Base-by-base conservation (phyloP, 2,329 filamentous ascomycete genomes). In the Ascochyta viciae-villosae region DNA sequence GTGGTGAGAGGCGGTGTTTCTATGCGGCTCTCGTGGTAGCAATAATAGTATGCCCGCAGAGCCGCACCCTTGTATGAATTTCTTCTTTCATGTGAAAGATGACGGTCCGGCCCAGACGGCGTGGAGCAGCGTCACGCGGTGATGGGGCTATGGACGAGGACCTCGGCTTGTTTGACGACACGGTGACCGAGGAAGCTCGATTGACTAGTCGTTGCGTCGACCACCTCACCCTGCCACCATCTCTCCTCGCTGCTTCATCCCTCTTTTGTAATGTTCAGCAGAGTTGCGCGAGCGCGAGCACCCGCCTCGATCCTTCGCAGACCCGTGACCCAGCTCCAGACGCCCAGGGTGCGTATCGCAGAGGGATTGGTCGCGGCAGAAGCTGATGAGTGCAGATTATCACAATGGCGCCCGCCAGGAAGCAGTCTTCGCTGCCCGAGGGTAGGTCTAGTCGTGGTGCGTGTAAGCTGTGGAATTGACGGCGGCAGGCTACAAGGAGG, bases 401-500 rank as follows among this genome's bases (percentile, higher is more conserved):
- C 41, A 60, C 71, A 61, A 76, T 76, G 74, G 68, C 74, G 41
- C 71, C 74, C 55, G 47, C 66, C 45, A 62, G 73, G 54, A 78
- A 80, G 69, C 74, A 77, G 67, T 80, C 78, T 50, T 73, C 72
- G 62, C 71, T 82, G 70, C 80, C 80, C 47, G 77, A 71, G 54
- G 78, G 80, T 81, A 70, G 50, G 77, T 71, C 24, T 27, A 10
- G 33, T 6, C 16, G 42, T 41, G 6, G 19, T 45, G 37, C 31
- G 15, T 51, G 41, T 57, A 51, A 33, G 29, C 19, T 39, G 54
- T 12, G 12, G 9, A 3, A 35, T 42, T 56, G 22, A 57, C 29
- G 47, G 38, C 50, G 38, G 40, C 69, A 91, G 90, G 88, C 67
- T 94, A 95, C 79, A 86, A 83, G 70, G 91, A 95, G 79, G 90